Base-by-base conservation (phyloP, 2,329 filamentous ascomycete species). In the Fusarium pseudoanthophilum region DNA sequence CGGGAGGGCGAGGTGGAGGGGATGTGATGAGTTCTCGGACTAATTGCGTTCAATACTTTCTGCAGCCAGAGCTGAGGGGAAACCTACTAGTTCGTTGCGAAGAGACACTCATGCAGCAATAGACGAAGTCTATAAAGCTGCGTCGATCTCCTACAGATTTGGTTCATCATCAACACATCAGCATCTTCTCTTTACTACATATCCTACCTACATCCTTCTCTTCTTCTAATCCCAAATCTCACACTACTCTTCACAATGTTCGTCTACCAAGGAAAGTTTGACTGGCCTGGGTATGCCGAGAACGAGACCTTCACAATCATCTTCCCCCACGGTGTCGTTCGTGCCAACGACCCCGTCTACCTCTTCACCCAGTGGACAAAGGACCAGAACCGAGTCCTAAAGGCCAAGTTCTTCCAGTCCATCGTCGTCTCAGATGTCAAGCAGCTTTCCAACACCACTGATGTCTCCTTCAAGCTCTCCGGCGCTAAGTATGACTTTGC, bases 71-170 rank as follows among this genome's bases (percentile, higher is more conserved):
- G 28, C 21, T 16, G 28, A 30, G 14, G 4, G 28, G 7, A 1
- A 9, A 49, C 2, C 4, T n/a, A 32, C 10, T 30, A 30, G 28
- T n/a, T 13, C 14, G 7, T 16, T 0, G 15, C 18, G 20, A n/a
- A 13, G 20, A 6, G 1, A 16, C 20, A n/a, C 14, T n/a, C 20
- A 32, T 16, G 14, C 45, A 48, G 45, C 45, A 30, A 9, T 4
- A 11, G 14, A 0, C 20, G 0, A 16, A 16, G 20, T 0, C 0
- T 30, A 49, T 30, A 49, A 49, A 49, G 28, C 10, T 9, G 28
- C 20, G 20, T 0, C 0, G 14, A 30, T 49, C 1, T 30, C 46
- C 28, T 2, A 16, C 15, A 2, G 20, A 4, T 16, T 30, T 8
- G 0, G 4, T 0, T 11, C 26, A 30, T 48, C 26, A 21, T 48